A percentile compares a stretch with the other conserved stretches of the same genome.
These are phyloP conservation scores for Glycine soja DNA, from an alignment of 306 rosid genomes.

Conservation along the genomic window DNA sequence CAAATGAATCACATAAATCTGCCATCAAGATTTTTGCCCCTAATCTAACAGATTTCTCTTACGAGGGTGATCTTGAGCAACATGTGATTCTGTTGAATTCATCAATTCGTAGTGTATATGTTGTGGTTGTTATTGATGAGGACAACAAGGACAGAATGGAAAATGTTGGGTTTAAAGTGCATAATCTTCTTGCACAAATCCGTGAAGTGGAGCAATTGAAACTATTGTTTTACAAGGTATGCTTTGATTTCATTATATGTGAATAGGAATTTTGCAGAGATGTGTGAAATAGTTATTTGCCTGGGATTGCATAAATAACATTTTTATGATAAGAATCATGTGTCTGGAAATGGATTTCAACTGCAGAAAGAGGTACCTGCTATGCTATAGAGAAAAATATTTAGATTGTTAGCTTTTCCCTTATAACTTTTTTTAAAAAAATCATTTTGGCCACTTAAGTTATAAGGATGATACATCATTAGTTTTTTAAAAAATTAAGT, in stretches of 20 bases:
- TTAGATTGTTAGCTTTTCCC: not conserved
- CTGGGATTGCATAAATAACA: too few relatives aligned
- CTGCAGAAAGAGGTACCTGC: not conserved
- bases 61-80: constrained; percentile 40
- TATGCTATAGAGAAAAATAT: not conserved
- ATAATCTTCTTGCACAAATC: constrained; percentile 37
- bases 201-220: constrained; percentile 37
- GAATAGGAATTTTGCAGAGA: too few relatives aligned
- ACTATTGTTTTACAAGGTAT: constrained; percentile 47
- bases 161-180: constrained; percentile 11
- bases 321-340: too few relatives aligned
- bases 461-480: too few relatives aligned
- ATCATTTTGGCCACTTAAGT: too few relatives aligned
- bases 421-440: too few relatives aligned
- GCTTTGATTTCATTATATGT: not conserved
- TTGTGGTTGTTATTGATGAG: constrained; percentile 44
- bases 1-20: constrained; percentile 35
- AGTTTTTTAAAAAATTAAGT: too few relatives aligned
- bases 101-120: constrained; percentile 24
- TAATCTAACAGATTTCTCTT: constrained; percentile 36
- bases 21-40: constrained; percentile 35
- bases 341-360: too few relatives aligned
- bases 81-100: constrained; percentile 20
- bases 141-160: not conserved
- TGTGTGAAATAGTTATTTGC: too few relatives aligned